Evolutionary conservation across 1,284 basidiomycete species (phyloP).

Genomic region (Ceratobasidium sp.): DNA sequence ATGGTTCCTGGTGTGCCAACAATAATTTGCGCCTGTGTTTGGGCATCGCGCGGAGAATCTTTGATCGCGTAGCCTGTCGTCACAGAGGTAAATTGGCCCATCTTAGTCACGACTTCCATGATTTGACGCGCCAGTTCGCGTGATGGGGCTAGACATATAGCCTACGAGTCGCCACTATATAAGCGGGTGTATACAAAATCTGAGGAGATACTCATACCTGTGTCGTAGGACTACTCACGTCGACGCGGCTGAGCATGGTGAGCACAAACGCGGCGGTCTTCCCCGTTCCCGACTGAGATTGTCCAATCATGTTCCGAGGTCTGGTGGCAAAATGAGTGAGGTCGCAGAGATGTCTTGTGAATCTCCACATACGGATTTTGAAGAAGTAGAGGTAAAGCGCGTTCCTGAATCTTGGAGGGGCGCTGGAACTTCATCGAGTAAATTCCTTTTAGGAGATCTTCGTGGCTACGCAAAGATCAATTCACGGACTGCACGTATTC

Average conservation of each 20-base stretch:
- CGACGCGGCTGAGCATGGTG: slow-evolving; percentile 95
- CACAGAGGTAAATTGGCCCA: slow-evolving; percentile 94
- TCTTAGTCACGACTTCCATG: slow-evolving; percentile 90
- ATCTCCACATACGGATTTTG: slow-evolving; percentile 77
- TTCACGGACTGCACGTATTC: slow-evolving; percentile 39
- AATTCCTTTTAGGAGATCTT: slow-evolving; percentile 93
- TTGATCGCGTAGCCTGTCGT: slow-evolving; percentile 96
- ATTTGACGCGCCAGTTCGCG: slow-evolving; percentile 98
- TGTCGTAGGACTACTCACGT: slow-evolving; percentile 82
- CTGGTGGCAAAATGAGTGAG: slow-evolving; percentile 53
- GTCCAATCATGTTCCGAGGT: slow-evolving; percentile 97
- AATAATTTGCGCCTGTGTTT: slow-evolving; percentile 87
- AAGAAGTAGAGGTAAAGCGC: slow-evolving; percentile 91
- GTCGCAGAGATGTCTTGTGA: slow-evolving; percentile 5
- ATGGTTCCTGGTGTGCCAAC: slow-evolving; percentile 98
- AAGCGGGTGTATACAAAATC: not conserved
- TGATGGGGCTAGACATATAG: slow-evolving; percentile 91
- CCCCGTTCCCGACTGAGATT: slow-evolving; percentile 98
- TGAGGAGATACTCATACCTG: slow-evolving; percentile 64
- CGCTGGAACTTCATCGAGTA: slow-evolving; percentile 97
- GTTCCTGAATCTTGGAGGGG: slow-evolving; percentile 99
- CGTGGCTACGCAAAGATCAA: slow-evolving; percentile 63
- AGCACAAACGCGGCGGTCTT: slow-evolving; percentile 99
- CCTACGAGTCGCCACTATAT: slow-evolving; percentile 56
- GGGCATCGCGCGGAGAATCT: slow-evolving; percentile 72